Base-by-base conservation (phyloP, 2,329 filamentous ascomycete species). In the Dactylellina parvicollis region DNA sequence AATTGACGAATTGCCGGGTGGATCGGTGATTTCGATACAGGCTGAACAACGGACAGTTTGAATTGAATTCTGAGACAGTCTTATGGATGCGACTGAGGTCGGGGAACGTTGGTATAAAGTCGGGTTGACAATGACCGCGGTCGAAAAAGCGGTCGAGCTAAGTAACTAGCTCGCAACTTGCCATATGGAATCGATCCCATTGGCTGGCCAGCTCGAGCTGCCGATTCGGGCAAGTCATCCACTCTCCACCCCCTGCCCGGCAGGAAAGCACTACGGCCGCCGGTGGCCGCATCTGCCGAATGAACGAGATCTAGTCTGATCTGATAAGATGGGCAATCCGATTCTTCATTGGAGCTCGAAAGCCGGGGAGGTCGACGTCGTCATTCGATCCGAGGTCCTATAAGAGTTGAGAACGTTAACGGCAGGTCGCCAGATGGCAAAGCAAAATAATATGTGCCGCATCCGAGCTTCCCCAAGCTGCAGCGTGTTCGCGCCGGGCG, bases 101-200 rank as follows among this genome's bases (percentile, higher is more conserved):
- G n/a, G n/a, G n/a, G n/a, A n/a, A n/a, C n/a, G n/a, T n/a, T n/a
- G 10, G 8, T 9, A 4, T 42, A 16, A 16, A 42, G n/a, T 16
- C n/a, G 38, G 38, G n/a, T 57, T 28, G n/a, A 20, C 38, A n/a
- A 32, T 20, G 28, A 30, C 44, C 59, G 59, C 59, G 59, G 32
- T 44, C 46, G 14, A 65, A 32, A 24, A 42, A n/a, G 2, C 34
- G 34, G 40, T 32, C 42, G 40, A 32, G 40, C 42, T 4, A 16
- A 14, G 46, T 36, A 47, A 20, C 36, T 32, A n/a, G n/a, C n/a
- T n/a, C n/a, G n/a, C n/a, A n/a, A n/a, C n/a, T n/a, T n/a, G n/a
- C n/a, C n/a, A 69, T 44, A 69, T 69, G 54, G 64, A 60, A 60
- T 61, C 46, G 32, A 69, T 24, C 46, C 64, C 44, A 60, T 69